These are phyloP conservation scores for Pythium diclinum DNA, from an alignment of 352 stramenopile genomes.

Conservation along the genomic window DNA sequence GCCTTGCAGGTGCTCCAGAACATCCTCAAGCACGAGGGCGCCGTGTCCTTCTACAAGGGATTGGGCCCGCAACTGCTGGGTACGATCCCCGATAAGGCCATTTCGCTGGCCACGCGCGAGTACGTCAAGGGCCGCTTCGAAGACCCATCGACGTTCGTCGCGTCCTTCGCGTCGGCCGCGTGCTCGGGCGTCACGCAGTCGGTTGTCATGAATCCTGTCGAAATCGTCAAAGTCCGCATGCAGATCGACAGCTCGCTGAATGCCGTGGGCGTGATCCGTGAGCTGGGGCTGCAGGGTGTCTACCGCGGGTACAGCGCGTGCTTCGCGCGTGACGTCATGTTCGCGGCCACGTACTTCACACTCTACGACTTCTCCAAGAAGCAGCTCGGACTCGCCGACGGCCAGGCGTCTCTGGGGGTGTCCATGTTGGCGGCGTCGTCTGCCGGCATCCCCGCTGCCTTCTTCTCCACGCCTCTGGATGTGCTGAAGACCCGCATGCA, in stretches of 20 bases:
- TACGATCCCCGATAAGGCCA: constrained; percentile 77
- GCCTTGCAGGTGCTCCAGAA: constrained; percentile 51
- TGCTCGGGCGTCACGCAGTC: constrained; percentile 68
- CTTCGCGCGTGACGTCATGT: constrained; percentile 66
- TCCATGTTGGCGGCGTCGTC: constrained; percentile 69
- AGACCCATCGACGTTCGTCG: constrained; percentile 65
- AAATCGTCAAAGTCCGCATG: constrained; percentile 84
- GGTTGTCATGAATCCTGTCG: constrained; percentile 80
- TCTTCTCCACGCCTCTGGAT: constrained; percentile 75
- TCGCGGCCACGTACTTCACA: constrained; percentile 77
- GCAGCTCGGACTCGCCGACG: constrained; percentile 59
- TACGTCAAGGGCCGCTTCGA: constrained; percentile 77
- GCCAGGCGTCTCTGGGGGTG: constrained; percentile 57
- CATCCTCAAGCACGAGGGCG: constrained; percentile 61
- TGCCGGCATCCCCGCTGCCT: constrained; percentile 67
- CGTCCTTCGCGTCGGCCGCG: constrained; percentile 68
- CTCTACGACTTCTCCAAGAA: constrained; percentile 75
- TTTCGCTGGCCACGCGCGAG: constrained; percentile 74
- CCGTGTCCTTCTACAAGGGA: constrained; percentile 77
- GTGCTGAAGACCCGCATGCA: constrained; percentile 83
- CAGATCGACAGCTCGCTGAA: constrained; percentile 75
- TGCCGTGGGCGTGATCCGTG: constrained; percentile 46
- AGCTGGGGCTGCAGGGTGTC: constrained; percentile 58
- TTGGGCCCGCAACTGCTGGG: constrained; percentile 67
- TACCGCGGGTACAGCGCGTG: constrained; percentile 77